Percentiles rank a stretch among this genome's conserved stretches.
These are phyloP conservation scores for Globisporangium viniferum DNA, from an alignment of 352 stramenopile genomes.

Conservation along the genomic window DNA sequence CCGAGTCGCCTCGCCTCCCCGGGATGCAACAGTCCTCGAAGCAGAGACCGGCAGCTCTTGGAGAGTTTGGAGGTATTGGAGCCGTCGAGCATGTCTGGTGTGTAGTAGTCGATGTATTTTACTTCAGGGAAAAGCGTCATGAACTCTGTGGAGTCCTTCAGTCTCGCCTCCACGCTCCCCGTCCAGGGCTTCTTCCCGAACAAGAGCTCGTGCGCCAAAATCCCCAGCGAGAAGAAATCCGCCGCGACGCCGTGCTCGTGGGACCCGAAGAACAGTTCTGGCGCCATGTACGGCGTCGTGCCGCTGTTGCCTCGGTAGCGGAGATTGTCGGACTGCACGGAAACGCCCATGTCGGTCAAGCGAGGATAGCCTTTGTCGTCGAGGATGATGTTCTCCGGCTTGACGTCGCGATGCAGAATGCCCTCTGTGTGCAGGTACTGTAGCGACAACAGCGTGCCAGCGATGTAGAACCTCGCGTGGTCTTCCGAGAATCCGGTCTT, in stretches of 20 bases:
- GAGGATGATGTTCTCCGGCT: constrained; percentile 85
- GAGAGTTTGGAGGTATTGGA: constrained; percentile 26
- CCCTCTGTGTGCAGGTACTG: constrained; percentile 60
- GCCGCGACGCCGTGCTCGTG: constrained; percentile 52
- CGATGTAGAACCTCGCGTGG: constrained; percentile 58
- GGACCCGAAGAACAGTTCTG: constrained; percentile 53
- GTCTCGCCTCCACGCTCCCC: constrained; percentile 23
- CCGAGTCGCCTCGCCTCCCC: constrained; percentile 43
- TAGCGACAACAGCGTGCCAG: constrained; percentile 55
- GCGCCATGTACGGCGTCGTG: constrained; percentile 68
- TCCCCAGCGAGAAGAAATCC: constrained; percentile 66
- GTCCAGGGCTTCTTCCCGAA: constrained; percentile 46
- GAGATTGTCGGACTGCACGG: constrained; percentile 42
- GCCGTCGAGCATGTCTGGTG: constrained; percentile 37
- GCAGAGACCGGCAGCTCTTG: constrained; percentile 32
- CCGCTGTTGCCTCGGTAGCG: constrained; percentile 54
- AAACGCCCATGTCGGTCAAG: constrained; percentile 74
- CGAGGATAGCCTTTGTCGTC: constrained; percentile 73
- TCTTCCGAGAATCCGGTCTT: constrained; percentile 56
- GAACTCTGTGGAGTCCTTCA: constrained; percentile 31
- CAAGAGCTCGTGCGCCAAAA: constrained; percentile 55
- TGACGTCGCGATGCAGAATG: constrained; percentile 82
- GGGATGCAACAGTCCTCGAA: constrained; percentile 51
- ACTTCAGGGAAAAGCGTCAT: constrained; percentile 27
- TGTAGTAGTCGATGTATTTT: constrained; percentile 44